These are phyloP conservation scores for Mariannaea sp. DNA, from an alignment of 2,329 filamentous ascomycete species.

Conservation along the genomic window DNA sequence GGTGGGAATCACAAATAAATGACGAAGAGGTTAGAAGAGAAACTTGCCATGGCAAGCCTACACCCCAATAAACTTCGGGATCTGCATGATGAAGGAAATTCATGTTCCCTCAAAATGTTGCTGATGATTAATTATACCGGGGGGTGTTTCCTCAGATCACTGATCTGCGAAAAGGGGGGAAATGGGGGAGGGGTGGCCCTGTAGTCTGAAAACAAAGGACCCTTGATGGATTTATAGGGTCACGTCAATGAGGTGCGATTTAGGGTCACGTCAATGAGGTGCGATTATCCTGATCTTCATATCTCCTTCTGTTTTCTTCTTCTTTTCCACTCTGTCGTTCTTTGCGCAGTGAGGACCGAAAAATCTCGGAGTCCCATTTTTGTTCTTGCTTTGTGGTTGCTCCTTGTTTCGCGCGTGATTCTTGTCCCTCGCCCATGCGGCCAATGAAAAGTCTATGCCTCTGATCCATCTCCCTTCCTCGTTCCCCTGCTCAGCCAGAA, in stretches of 20 bases:
- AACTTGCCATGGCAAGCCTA: not conserved
- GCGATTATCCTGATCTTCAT: not conserved
- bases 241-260: conserved; percentile 10
- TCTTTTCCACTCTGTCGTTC: too few species aligned
- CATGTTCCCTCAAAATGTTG: too few species aligned
- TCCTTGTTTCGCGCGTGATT: not conserved
- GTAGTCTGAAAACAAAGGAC: not conserved
- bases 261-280: conserved; percentile 11
- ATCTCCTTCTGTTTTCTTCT: not conserved
- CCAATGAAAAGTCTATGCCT: not conserved
- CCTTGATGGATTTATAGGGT: conserved; percentile 13
- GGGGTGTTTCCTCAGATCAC: conserved; percentile 25
- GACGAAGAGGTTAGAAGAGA: not conserved
- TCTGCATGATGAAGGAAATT: conserved; percentile 11
- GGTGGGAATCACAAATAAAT: not conserved
- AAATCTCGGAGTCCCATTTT: conserved; percentile 28
- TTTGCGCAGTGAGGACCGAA: conserved; percentile 36
- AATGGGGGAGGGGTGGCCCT: conserved; percentile 12
- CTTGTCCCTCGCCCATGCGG: not conserved
- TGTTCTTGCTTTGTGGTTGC: conserved; percentile 21
- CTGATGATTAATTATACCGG: too few species aligned
- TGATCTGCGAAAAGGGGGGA: conserved; percentile 35
- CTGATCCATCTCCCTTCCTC: not conserved
- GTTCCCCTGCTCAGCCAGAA: not conserved
- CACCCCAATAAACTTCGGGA: conserved; percentile 9